A percentile compares a stretch with the other conserved stretches of the same genome.
These are phyloP conservation scores for Phytophthora capsici DNA, from an alignment of 352 stramenopile genomes.

Conservation along the genomic window DNA sequence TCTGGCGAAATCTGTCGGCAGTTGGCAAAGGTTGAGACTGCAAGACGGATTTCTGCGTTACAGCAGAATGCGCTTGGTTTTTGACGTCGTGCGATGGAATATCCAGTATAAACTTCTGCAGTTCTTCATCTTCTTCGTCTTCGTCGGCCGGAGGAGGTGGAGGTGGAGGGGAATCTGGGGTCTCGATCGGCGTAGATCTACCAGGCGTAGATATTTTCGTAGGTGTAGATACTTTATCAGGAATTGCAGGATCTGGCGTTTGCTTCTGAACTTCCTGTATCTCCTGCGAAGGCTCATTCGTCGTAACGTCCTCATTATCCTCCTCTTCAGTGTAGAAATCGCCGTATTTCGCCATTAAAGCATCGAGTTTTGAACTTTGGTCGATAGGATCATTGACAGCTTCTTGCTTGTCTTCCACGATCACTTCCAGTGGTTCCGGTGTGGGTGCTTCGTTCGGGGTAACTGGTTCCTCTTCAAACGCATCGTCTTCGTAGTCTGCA, in stretches of 20 bases:
- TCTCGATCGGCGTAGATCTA: neutral
- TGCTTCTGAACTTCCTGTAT: neutral
- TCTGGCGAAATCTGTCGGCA: conserved; percentile 41
- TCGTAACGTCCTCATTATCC: neutral
- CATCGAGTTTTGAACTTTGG: conserved; percentile 24
- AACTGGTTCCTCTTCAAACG: conserved; percentile 41
- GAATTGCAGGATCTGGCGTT: neutral
- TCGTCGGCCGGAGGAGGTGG: conserved; percentile 60
- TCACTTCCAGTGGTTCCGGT: conserved; percentile 1
- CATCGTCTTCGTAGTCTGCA: conserved; percentile 49
- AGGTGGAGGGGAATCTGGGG: conserved; percentile 27
- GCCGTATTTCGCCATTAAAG: conserved; percentile 41
- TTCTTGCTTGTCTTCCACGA: conserved; percentile 4
- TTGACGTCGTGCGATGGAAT: neutral
- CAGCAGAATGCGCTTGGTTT: neutral
- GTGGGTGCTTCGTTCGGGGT: neutral
- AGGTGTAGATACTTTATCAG: neutral
- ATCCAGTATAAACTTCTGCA: conserved; percentile 40
- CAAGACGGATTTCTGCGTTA: neutral
- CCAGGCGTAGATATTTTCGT: neutral
- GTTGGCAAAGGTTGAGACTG: conserved; percentile 3
- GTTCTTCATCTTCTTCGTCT: conserved; percentile 40
- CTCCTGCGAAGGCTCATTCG: conserved; percentile 4
- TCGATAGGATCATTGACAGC: neutral
- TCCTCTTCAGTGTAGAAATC: conserved; percentile 38